Base-by-base conservation (phyloP, 1,284 basidiomycete species). In the Papiliotrema laurentii region DNA sequence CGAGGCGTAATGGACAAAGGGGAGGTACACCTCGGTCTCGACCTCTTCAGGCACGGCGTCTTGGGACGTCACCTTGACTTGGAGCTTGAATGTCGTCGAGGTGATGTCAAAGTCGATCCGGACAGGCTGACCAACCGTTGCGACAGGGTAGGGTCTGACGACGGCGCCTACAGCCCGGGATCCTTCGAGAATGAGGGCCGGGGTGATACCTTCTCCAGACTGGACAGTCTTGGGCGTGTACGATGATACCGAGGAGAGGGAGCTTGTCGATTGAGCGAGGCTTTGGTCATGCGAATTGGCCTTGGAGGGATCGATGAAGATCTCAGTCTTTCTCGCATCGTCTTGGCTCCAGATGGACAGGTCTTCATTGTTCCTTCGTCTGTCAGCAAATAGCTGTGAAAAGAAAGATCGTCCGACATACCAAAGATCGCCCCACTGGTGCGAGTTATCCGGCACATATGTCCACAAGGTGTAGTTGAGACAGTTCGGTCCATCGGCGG, bases 381-480 rank as follows among this genome's bases (percentile, higher is more conserved):
- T 49, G 39, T 40, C 16, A 45, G 13, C 39, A 1, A 24, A 19
- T 22, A 38, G 2, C 44, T 33, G 2, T 22, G 27, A 6, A 19
- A 25, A 5, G 2, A 37, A 18, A 3, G 26, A n/a, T 13, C 5
- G 19, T 34, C 1, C 25, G 21, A 63, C 62, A 51, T 44, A 69
- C 72, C 93, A 98, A 2, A 84, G 83, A 69, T 97, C 94, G 18
- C 93, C 91, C 89, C 89, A 97, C 63, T 81, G 73, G 68, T 97
- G 91, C 22, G 78, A 80, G 65, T 79, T 77, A 58, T 78, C 74
- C 0, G 89, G 79, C 47, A 85, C 85, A 66, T 97, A 97, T 24
- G 84, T 92, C 94, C 94, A 97, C 7, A 92, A 72, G 16, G 91
- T 90, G 68, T 83, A 97, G 68, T 80, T 92, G 58, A 96, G 73